Evolutionary conservation across 148 eudicot genomes (phyloP), one percentile per base, ranked within the genome.

Genomic region (Rhododendron vialii): DNA sequence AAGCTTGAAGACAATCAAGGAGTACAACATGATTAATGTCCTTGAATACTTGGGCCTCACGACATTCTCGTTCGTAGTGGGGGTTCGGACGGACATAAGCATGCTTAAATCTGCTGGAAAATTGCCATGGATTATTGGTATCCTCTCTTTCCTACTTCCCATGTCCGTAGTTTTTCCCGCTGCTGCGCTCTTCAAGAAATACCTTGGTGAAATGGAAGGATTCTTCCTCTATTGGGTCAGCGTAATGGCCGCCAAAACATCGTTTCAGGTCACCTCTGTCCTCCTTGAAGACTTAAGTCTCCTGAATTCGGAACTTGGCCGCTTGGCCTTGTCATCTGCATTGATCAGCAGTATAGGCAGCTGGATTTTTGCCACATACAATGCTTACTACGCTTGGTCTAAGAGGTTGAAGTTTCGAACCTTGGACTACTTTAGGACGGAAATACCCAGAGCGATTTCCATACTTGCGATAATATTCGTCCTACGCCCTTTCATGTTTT

Each of bases 201-300:
- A 22, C 26, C 0, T 26, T 18, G 77, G 17, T 7, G 6, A 1
- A 3, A 0, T 1, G 2, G 1, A 4, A 18, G 41, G 41, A 30
- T 0, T 73, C 22, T 1, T 15, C 10, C 79, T 35, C 24, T 38
- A 76, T 36, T 76, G 79, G 79, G 22, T 38, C 2, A 10, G 47
- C 79, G 1, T 18, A 7, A 43, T 75, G 6, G 22, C 48, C 0
- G 6, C 22, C 45, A 15, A 24, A 15, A 75, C 79, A 2, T 45
- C 82, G 13, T 78, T 78, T 7, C 82, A 78, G 17, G 82, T 78
- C 30, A 47, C 17, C 30, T 78, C 82, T 33, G 7, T 45, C 82
- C 82, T 78, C 15, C 53, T 80, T 8, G 82, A 80, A 80, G 82
- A 80, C 61, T 28, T 80, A 3, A 80, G 30, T 28, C 61, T 80